Conservation (phyloP, 352 stramenopile species). For the Phytophthora ramorum region DNA sequence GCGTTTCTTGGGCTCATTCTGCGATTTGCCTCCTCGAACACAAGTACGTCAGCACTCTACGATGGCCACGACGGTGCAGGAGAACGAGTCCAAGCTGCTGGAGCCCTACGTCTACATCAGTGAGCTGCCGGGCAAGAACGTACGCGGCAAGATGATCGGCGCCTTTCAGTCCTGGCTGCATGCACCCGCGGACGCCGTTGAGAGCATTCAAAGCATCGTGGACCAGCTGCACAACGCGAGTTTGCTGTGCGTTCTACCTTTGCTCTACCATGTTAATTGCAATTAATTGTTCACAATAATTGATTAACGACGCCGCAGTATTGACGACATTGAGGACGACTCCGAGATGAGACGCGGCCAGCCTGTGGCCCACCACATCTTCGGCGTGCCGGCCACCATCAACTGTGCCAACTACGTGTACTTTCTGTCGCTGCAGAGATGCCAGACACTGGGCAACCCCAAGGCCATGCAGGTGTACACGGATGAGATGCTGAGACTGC, state of each 20-base stretch:
- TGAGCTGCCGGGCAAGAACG: slow-evolving; percentile 89
- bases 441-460: slow-evolving; percentile 86
- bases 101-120: slow-evolving; percentile 92
- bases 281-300: slow-evolving; percentile 1
- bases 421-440: slow-evolving; percentile 95
- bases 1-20: slow-evolving; percentile 1
- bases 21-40: background rate
- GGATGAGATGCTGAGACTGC: slow-evolving; percentile 94
- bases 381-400: slow-evolving; percentile 96
- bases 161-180: slow-evolving; percentile 89
- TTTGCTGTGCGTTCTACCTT: slow-evolving; percentile 71
- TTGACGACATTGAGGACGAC: slow-evolving; percentile 99
- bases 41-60: slow-evolving; percentile 5
- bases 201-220: slow-evolving; percentile 94
- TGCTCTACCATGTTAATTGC: background rate
- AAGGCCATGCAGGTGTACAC: slow-evolving; percentile 93
- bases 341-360: slow-evolving; percentile 94
- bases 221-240: slow-evolving; percentile 96
- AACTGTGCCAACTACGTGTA: slow-evolving; percentile 99
- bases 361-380: slow-evolving; percentile 96
- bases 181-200: slow-evolving; percentile 65
- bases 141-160: slow-evolving; percentile 88
- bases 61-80: slow-evolving; percentile 33
- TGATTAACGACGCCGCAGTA: slow-evolving; percentile 38
- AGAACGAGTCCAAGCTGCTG: slow-evolving; percentile 67